Evolutionary conservation across 495 filamentous ascomycete species (phyloP).

Genomic region (Penicillium samsonianum): DNA sequence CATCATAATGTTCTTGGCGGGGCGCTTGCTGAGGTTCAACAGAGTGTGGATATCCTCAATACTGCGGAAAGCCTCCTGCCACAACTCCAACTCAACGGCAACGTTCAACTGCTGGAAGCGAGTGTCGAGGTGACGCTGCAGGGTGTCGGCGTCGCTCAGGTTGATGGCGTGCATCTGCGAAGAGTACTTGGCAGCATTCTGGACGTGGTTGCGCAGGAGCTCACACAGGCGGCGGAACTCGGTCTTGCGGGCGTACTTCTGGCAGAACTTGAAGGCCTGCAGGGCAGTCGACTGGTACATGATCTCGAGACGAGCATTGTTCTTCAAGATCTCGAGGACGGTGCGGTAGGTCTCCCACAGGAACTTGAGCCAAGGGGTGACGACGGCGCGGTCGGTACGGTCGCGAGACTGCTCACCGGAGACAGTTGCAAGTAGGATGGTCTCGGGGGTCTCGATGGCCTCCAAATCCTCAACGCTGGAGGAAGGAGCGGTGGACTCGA

Average conservation of each 20-base stretch:
- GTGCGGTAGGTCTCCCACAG: slow-evolving; percentile 99
- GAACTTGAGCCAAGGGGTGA: slow-evolving; percentile 99
- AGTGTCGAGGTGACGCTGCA: slow-evolving; percentile 95
- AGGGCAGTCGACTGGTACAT: slow-evolving; percentile 98
- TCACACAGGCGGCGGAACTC: slow-evolving; percentile 98
- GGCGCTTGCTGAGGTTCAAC: slow-evolving; percentile 96
- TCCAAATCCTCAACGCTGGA: slow-evolving; percentile 91
- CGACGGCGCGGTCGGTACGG: slow-evolving; percentile 94
- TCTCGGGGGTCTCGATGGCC: slow-evolving; percentile 96
- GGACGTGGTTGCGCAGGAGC: slow-evolving; percentile 95
- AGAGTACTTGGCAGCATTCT: slow-evolving; percentile 98
- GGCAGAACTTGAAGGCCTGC: slow-evolving; percentile 97
- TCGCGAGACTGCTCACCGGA: slow-evolving; percentile 97
- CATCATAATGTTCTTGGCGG: slow-evolving; percentile 99
- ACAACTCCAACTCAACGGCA: slow-evolving; percentile 94
- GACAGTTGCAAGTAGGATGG: slow-evolving; percentile 94
- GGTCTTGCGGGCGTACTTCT: slow-evolving; percentile 97
- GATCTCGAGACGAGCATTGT: slow-evolving; percentile 95
- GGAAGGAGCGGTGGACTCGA: slow-evolving; percentile 69
- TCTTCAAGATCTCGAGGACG: slow-evolving; percentile 95
- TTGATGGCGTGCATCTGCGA: slow-evolving; percentile 99
- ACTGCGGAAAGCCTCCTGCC: slow-evolving; percentile 99
- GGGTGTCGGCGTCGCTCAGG: slow-evolving; percentile 93
- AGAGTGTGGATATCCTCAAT: slow-evolving; percentile 99
- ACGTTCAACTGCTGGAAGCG: slow-evolving; percentile 98